Evolutionary conservation across 495 filamentous ascomycete species (phyloP).

Genomic region (Penicillium antarcticum): DNA sequence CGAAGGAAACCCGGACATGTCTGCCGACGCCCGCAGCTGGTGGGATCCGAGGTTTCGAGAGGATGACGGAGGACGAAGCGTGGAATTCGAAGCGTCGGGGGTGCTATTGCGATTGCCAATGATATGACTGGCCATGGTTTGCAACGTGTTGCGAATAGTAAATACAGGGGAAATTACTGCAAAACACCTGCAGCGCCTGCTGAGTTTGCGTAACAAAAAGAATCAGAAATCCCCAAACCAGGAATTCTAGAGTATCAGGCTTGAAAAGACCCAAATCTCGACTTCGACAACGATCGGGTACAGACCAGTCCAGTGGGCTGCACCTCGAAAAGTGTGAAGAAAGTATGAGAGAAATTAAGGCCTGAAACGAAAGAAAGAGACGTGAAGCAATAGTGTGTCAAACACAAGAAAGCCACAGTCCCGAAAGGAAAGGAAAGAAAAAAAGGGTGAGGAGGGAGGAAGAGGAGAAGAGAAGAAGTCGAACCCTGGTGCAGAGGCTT

Average conservation of each 20-base stretch:
- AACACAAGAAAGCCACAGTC: slow-evolving; percentile 41
- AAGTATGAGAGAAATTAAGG: slow-evolving; percentile 14
- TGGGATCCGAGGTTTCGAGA: slow-evolving; percentile 78
- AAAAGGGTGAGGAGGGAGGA: slow-evolving; percentile 14
- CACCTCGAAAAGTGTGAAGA: slow-evolving; percentile 24
- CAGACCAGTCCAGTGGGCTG: slow-evolving; percentile 54
- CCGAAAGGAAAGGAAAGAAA: slow-evolving; percentile 28
- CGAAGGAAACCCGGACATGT: slow-evolving; percentile 86
- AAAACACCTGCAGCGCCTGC: slow-evolving; percentile 87
- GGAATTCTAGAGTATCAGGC: slow-evolving; percentile 14
- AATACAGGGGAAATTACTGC: slow-evolving; percentile 44
- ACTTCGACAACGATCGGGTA: slow-evolving; percentile 35
- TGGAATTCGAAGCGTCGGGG: slow-evolving; percentile 82
- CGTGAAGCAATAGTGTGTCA: slow-evolving; percentile 47
- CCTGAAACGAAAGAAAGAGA: slow-evolving; percentile 41
- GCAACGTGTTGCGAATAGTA: slow-evolving; percentile 41
- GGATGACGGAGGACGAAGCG: slow-evolving; percentile 84
- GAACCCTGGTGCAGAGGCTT: slow-evolving; percentile 21
- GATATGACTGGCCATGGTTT: slow-evolving; percentile 53
- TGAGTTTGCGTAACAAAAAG: slow-evolving; percentile 62
- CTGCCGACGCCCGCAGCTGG: slow-evolving; percentile 89
- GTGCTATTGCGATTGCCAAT: slow-evolving; percentile 97
- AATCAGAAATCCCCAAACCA: slow-evolving; percentile 17
- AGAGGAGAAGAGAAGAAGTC: slow-evolving; percentile 9
- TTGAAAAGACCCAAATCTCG: slow-evolving; percentile 23